Base-by-base conservation (phyloP, 192 early-diverging fungal genomes). In the Obelidium mucronatum region DNA sequence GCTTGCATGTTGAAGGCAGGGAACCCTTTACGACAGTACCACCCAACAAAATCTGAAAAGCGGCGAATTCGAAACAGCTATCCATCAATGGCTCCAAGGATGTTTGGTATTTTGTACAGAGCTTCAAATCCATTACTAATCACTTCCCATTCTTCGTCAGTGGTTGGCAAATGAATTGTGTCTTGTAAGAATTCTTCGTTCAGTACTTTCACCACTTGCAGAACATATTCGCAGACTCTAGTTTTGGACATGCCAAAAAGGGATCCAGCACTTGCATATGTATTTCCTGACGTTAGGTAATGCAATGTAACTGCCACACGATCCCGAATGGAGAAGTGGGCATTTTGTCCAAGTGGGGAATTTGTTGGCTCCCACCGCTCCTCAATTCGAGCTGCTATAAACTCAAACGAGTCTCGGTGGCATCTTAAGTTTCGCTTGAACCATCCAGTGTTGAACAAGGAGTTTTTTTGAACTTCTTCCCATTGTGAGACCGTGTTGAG, bases 1-100 rank as follows among this genome's bases (percentile, higher is more conserved):
- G 40, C 28, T 30, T 70, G 67, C 51, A 70, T 26, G 31, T 70
- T 70, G 67, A 70, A 42, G 40, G 67, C 26, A 44, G 67, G 67
- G 15, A 42, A 70, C 11, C 44, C 51, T 70, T 70, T 70, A 13
- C 51, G 39, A 53, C 51, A 52, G 28, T 31, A 60, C 67, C 40
- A 70, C 6, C 67, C 51, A 28, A 39, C 52, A 70, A 39, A 70
- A 4, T 70, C n/a, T 11, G 17, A 3, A n/a, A 44, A 44, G 26
- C 34, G 39, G 24, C 26, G 11, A 33, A 70, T 70, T 52, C 42
- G 5, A 70, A 70, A 70, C 6, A 70, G 28, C 3, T 42, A 52
- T 4, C 67, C 67, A 44, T 42, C 67, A 70, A 70, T 52, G 5
- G 48, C 67, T 17, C 35, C 3, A 6, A 52, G 13, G 24, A 44